Percentiles rank a stretch among this genome's conserved stretches.
Conservation (phyloP, 2,329 filamentous ascomycete genomes). For the Xylariaceae sp. region DNA sequence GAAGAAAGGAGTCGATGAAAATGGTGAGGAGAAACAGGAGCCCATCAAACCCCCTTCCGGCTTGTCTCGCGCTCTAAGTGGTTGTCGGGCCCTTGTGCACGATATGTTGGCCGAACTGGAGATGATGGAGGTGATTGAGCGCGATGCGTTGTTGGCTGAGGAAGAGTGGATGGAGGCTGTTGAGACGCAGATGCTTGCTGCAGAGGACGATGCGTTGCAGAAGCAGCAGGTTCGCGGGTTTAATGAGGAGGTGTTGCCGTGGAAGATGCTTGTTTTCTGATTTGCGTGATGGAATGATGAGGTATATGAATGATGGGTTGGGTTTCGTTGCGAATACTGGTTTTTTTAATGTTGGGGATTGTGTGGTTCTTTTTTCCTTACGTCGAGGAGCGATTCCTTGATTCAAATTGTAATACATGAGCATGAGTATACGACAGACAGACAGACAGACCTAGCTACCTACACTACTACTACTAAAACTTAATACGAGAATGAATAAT, state of each 20-base stretch:
- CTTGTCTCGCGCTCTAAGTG: slow-evolving; percentile 25
- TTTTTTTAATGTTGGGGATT: too few species aligned
- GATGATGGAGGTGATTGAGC: slow-evolving; percentile 58
- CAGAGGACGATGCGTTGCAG: slow-evolving; percentile 23
- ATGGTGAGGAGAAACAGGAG: neutral
- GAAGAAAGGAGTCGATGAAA: neutral
- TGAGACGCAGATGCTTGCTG: slow-evolving; percentile 38
- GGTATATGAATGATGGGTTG: neutral
- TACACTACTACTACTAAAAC: too few species aligned
- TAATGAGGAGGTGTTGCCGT: slow-evolving; percentile 27
- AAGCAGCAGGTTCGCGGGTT: neutral
- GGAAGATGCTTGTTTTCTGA: slow-evolving; percentile 26
- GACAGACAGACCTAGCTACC: too few species aligned
- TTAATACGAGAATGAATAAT: too few species aligned
- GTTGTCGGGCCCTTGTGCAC: slow-evolving; percentile 40
- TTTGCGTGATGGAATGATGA: neutral
- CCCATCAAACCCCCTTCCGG: slow-evolving; percentile 19
- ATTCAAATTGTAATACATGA: too few species aligned
- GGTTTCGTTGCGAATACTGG: too few species aligned
- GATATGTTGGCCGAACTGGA: slow-evolving; percentile 59
- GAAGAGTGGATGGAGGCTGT: slow-evolving; percentile 53
- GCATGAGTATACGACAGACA: too few species aligned
- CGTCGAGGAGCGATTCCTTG: too few species aligned
- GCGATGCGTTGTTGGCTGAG: slow-evolving; percentile 51
- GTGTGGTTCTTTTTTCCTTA: too few species aligned